Conservation (phyloP, 371 early-diverging fungal genomes). For the Mucor saturninus region DNA sequence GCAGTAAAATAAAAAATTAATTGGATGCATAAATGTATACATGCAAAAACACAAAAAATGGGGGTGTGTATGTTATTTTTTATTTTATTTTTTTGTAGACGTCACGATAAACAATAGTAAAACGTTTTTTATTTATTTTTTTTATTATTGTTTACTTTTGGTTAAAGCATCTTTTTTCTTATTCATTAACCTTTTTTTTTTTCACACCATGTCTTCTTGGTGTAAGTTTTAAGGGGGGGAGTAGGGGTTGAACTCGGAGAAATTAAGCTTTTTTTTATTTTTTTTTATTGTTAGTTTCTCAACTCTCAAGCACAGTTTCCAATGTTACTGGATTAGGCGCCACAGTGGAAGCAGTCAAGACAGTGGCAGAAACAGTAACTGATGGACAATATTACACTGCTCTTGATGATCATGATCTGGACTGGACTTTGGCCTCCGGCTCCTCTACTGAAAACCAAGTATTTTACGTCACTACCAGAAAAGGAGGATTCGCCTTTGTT, state of each 20-base stretch:
- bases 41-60: too few species aligned
- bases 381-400: constrained; percentile 65
- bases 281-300: constrained; percentile 39
- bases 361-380: constrained; percentile 60
- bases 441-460: constrained; percentile 91
- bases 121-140: not conserved
- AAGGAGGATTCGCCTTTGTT: constrained; percentile 78
- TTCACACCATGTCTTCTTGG: constrained; percentile 30
- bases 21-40: too few species aligned
- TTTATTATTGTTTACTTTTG: not conserved
- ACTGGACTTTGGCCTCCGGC: constrained; percentile 75
- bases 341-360: constrained; percentile 44
- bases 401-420: constrained; percentile 68
- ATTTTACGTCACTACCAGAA: constrained; percentile 77
- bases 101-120: not conserved
- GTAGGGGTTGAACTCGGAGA: too few species aligned
- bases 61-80: too few species aligned
- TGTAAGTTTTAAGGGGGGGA: constrained; percentile 15
- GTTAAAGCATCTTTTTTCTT: too few species aligned
- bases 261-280: not conserved
- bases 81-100: not conserved
- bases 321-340: constrained; percentile 47
- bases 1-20: too few species aligned
- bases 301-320: constrained; percentile 54
- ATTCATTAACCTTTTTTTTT: not conserved